phyloP scores from a whole-genome alignment of 2,329 filamentous ascomycete species.

The Triangularia verruculosa region DNA sequence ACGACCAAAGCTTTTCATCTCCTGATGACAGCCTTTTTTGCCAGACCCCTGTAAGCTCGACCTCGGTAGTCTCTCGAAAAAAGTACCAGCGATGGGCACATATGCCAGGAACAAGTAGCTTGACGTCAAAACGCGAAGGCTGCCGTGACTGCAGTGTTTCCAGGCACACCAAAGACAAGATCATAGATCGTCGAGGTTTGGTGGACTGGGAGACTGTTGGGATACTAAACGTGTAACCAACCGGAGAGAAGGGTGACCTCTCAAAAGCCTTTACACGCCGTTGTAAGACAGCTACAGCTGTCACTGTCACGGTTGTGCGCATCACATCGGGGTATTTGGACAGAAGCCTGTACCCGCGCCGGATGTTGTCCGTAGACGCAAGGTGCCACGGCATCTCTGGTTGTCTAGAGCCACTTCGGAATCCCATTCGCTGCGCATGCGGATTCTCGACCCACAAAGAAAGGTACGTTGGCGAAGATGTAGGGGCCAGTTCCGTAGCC shows the following conservation, averaged over 20 bases:
- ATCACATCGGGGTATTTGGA: neutral
- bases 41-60: neutral
- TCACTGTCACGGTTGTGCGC: neutral
- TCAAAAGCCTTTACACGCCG: constrained; percentile 3
- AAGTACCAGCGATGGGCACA: neutral
- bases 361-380: neutral
- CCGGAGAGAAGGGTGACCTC: neutral
- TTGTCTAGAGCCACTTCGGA: neutral
- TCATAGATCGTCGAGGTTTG: neutral
- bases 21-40: neutral
- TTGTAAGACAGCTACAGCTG: neutral
- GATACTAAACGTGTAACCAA: neutral
- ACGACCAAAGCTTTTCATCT: neutral
- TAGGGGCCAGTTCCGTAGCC: neutral
- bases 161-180: neutral
- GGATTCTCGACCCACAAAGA: neutral
- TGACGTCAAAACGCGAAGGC: constrained; percentile 3
- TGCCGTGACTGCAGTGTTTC: neutral
- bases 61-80: neutral
- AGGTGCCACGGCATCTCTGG: neutral
- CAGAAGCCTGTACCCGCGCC: neutral
- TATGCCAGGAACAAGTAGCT: neutral
- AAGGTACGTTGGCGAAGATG: neutral
- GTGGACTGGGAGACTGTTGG: neutral
- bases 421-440: neutral